Evolutionary conservation across 805 yeast species (phyloP).

Genomic region (Zygosaccharomyces bisporus): DNA sequence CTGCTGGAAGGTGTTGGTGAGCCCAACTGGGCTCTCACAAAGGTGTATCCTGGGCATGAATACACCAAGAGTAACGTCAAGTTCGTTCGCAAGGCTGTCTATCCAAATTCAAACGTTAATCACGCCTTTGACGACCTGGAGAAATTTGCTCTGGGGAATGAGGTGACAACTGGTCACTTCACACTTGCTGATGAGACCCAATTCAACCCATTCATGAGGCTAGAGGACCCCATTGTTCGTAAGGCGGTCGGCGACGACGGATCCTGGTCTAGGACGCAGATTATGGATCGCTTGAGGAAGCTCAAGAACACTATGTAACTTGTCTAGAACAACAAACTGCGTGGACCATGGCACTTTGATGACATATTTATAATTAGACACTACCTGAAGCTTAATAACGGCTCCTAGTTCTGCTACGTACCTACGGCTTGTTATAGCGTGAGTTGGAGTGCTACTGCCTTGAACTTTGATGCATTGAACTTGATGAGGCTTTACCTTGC

Average conservation of each 20-base stretch:
- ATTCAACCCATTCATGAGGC: constrained; percentile 88
- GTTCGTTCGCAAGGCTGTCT: constrained; percentile 66
- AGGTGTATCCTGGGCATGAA: constrained; percentile 93
- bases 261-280: constrained; percentile 39
- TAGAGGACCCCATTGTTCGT: constrained; percentile 59
- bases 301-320: constrained; percentile 61
- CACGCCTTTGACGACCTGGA: constrained; percentile 53
- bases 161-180: constrained; percentile 78
- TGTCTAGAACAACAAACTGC: background rate
- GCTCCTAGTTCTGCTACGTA: too few species aligned
- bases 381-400: too few species aligned
- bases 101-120: constrained; percentile 38
- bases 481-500: too few species aligned
- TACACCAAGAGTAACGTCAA: constrained; percentile 79
- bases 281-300: constrained; percentile 71
- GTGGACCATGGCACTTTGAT: background rate
- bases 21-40: constrained; percentile 41
- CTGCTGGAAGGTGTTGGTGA: constrained; percentile 57
- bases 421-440: too few species aligned
- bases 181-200: constrained; percentile 78
- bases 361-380: too few species aligned
- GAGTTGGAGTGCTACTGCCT: too few species aligned
- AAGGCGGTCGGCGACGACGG: constrained; percentile 53
- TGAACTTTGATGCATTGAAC: too few species aligned
- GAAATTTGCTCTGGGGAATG: constrained; percentile 49